Conservation (phyloP, 495 filamentous ascomycete species). For the Hypoxylon rickii region DNA sequence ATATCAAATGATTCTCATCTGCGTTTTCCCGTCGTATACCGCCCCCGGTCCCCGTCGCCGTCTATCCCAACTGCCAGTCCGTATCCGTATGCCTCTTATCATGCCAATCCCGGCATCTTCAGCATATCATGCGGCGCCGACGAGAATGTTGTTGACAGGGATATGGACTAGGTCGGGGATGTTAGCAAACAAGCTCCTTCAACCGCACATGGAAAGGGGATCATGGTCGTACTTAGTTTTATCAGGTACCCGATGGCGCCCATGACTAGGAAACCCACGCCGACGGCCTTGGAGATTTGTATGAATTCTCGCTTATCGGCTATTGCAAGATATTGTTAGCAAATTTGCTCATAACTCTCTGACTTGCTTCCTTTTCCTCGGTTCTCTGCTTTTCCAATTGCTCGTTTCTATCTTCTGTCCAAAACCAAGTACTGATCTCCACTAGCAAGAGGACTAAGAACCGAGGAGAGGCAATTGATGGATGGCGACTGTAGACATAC, state of each 20-base stretch:
- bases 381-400: background rate
- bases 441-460: background rate
- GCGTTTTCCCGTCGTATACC: background rate
- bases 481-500: conserved; percentile 48
- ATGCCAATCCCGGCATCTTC: background rate
- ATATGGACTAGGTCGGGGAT: conserved; percentile 27
- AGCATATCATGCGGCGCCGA: conserved; percentile 48
- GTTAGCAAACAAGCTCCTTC: conserved; percentile 42
- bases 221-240: conserved; percentile 78
- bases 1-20: background rate
- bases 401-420: background rate
- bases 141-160: conserved; percentile 52
- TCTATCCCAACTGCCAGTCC: background rate
- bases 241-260: conserved; percentile 81
- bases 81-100: conserved; percentile 3
- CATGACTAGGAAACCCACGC: conserved; percentile 87
- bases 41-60: background rate
- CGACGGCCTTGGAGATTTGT: conserved; percentile 94
- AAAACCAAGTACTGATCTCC: background rate
- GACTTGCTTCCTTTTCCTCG: background rate
- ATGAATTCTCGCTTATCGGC: conserved; percentile 86
- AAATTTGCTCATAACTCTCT: conserved; percentile 19
- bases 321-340: conserved; percentile 14
- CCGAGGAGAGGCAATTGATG: background rate
- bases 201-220: conserved; percentile 55